Conservation (phyloP, 2,329 filamentous ascomycete genomes). For the Celoporthe dispersa region DNA sequence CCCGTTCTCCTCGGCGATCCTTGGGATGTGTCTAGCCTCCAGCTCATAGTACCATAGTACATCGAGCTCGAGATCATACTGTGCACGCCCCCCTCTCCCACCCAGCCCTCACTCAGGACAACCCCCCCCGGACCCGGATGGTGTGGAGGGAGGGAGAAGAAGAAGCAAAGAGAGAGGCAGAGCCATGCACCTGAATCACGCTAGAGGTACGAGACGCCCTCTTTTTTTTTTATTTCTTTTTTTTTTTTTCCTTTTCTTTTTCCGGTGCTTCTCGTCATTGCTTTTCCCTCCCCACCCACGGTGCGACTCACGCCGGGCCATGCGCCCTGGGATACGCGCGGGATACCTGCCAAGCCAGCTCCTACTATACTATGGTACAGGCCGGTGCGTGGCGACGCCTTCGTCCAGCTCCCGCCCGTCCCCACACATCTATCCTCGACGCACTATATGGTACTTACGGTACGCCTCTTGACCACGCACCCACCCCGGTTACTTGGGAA, state of each 20-base stretch:
- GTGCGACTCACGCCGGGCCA: constrained; percentile 20
- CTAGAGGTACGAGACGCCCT: constrained; percentile 12
- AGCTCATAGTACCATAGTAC: constrained; percentile 4
- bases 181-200: constrained; percentile 5
- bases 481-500: constrained; percentile 13
- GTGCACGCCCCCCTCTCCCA: not conserved
- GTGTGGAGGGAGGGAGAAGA: not conserved
- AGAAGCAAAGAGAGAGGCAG: not conserved
- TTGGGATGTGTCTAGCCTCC: not conserved
- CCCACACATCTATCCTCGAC: constrained; percentile 14
- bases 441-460: not conserved
- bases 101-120: not conserved
- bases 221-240: not conserved
- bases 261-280: constrained; percentile 21
- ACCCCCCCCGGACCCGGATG: not conserved
- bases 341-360: constrained; percentile 20
- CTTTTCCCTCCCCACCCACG: constrained; percentile 24
- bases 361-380: constrained; percentile 14
- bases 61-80: not conserved
- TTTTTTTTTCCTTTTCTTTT: not conserved
- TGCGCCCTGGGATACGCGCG: constrained; percentile 23
- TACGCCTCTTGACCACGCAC: not conserved
- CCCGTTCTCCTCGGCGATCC: not conserved
- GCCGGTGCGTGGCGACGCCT: constrained; percentile 26
- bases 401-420: constrained; percentile 24